Percentiles rank a stretch among this genome's conserved stretches.
Conservation (phyloP, 495 filamentous ascomycete genomes). For the Penicillium bialowiezense region DNA sequence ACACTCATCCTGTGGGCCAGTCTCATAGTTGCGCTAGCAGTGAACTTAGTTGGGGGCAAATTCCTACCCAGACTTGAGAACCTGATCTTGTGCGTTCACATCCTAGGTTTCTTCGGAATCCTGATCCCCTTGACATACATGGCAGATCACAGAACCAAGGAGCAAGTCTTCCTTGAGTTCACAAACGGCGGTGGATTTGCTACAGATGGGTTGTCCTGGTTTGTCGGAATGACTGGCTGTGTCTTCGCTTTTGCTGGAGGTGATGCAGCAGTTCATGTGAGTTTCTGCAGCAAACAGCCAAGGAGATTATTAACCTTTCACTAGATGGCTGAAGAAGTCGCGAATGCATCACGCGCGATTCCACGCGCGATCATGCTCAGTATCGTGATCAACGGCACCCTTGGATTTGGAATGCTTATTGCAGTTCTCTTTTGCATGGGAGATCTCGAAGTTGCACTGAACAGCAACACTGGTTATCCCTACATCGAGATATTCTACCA, state of each 20-base stretch:
- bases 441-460: conserved; percentile 30
- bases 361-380: conserved; percentile 39
- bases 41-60: conserved; percentile 35
- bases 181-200: conserved; percentile 34
- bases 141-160: conserved; percentile 20
- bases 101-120: conserved; percentile 46
- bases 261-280: conserved; percentile 29
- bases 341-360: conserved; percentile 35
- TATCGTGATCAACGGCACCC: conserved; percentile 29
- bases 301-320: background rate
- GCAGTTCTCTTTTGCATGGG: conserved; percentile 40
- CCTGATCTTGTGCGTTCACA: conserved; percentile 35
- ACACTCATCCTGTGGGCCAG: conserved; percentile 38
- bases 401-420: conserved; percentile 40
- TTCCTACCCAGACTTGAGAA: conserved; percentile 38
- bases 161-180: conserved; percentile 34
- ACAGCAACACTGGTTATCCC: conserved; percentile 26
- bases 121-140: conserved; percentile 35
- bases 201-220: conserved; percentile 31
- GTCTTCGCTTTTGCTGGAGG: conserved; percentile 28
- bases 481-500: conserved; percentile 31
- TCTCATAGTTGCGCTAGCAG: conserved; percentile 13
- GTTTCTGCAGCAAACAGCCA: too few relatives aligned
- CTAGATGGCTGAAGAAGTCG: conserved; percentile 35
- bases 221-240: conserved; percentile 29